phyloP scores from a whole-genome alignment of 2,329 filamentous ascomycete genomes.

The Botrytis medusae region DNA sequence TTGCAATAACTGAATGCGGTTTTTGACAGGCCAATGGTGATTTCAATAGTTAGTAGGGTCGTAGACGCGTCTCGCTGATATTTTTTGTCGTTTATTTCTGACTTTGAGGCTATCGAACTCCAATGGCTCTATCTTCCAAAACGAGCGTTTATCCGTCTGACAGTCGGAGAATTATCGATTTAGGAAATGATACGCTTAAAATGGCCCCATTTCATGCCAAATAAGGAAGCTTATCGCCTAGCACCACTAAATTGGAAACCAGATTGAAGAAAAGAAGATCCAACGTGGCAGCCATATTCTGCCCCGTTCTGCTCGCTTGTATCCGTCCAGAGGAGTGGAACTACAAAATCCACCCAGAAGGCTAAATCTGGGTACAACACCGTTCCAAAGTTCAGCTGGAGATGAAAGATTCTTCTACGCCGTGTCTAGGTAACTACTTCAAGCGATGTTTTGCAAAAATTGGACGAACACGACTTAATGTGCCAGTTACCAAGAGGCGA shows the following conservation, averaged over 20 bases:
- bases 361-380: slow-evolving; percentile 3
- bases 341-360: neutral
- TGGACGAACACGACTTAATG: neutral
- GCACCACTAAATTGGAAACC: neutral
- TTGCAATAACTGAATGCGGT: neutral
- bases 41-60: neutral
- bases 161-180: neutral
- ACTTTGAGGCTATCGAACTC: slow-evolving; percentile 9
- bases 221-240: neutral
- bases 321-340: neutral
- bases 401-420: neutral
- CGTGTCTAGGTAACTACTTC: neutral
- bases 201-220: neutral
- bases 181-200: slow-evolving; percentile 11
- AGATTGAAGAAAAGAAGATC: neutral
- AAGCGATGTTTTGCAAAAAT: neutral
- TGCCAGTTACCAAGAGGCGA: neutral
- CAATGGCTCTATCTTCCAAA: neutral
- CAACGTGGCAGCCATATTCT: slow-evolving; percentile 7
- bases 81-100: neutral
- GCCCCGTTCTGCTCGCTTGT: slow-evolving; percentile 12
- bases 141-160: neutral
- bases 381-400: slow-evolving; percentile 5
- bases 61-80: neutral
- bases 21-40: neutral